A percentile compares a stretch with the other conserved stretches of the same genome.
Conservation (phyloP, 192 early-diverging fungal species). For the Backusella circina region DNA sequence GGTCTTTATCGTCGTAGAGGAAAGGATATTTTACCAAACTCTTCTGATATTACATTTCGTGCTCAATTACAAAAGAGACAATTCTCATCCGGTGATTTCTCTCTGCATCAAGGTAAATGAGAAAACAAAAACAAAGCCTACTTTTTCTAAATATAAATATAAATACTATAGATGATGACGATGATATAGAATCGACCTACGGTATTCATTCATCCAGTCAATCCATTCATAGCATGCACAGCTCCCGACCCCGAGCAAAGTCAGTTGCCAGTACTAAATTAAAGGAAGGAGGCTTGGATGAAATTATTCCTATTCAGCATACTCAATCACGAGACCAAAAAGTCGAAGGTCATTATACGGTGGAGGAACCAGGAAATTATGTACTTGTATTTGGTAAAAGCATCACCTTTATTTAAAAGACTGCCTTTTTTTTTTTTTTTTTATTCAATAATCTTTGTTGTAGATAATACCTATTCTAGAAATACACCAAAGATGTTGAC, state of each 20-base stretch:
- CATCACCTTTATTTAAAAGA: no score
- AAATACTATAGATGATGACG: neutral
- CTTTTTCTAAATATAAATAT: conserved; percentile 6
- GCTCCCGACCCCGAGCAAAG: conserved; percentile 7
- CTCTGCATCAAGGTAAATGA: neutral
- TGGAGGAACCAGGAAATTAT: conserved; percentile 78
- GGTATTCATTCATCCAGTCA: conserved; percentile 3
- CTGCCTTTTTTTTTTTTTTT: no score
- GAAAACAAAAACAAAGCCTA: neutral
- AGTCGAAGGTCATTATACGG: conserved; percentile 76
- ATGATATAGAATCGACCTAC: conserved; percentile 17
- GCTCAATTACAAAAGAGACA: conserved; percentile 11
- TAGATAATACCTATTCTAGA: conserved; percentile 59
- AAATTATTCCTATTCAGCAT: conserved; percentile 79
- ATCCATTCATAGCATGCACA: neutral
- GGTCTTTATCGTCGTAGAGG: conserved; percentile 17
- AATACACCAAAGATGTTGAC: conserved; percentile 55
- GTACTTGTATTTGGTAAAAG: conserved; percentile 76
- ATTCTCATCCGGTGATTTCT: neutral
- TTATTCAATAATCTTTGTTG: neutral
- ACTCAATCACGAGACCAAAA: conserved; percentile 84
- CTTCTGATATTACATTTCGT: conserved; percentile 5
- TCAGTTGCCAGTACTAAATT: conserved; percentile 25
- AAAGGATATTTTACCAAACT: conserved; percentile 9
- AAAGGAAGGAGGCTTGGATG: conserved; percentile 67